Base-by-base conservation (phyloP, 1,284 basidiomycete species). In the Ceratobasidium sp. region DNA sequence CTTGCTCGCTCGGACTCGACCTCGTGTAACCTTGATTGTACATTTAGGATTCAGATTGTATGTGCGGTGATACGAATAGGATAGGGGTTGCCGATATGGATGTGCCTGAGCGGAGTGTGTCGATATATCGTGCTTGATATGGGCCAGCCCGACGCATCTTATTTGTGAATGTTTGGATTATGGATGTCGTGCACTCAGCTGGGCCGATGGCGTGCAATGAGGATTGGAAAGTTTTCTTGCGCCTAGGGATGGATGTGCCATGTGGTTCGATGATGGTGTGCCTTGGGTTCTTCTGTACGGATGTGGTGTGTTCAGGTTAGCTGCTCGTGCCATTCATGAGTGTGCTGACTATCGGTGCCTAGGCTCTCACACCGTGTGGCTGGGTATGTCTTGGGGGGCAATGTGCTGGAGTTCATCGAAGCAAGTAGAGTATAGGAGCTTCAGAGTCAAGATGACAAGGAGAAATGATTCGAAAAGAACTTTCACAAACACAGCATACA, bases 1-100 rank as follows among this genome's bases (percentile, higher is more conserved):
- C 49, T 51, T 24, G 19, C 49, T 51, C 49, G 9, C 49, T 51
- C 43, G 49, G 49, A 51, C 49, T 9, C 8, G 48, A 34, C 27
- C 37, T 37, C 19, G 41, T 51, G 22, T 24, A 51, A n/a, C 2
- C 19, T 51, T 24, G 19, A 24, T 46, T 46, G 43, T 46, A 46
- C 13, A 46, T 34, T 46, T 56, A 56, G 53, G 53, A 56, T 31
- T 29, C 19, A 29, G 27, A 56, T 19, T 31, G 6, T 31, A 8
- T 56, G 9, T 24, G 53, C 27, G 53, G 53, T 56, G 53, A 56
- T 56, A 56, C 27, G 53, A 56, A 56, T 56, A 56, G 53, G 53
- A 56, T 56, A 56, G 53, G 53, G 27, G 53, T 56, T 56, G 34
- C 2, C 8, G 34, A 34, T 34, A 34, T 34, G 4, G 34, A 2